These are phyloP conservation scores for Penicillium olsonii DNA, from an alignment of 2,329 filamentous ascomycete genomes.

Conservation along the genomic window DNA sequence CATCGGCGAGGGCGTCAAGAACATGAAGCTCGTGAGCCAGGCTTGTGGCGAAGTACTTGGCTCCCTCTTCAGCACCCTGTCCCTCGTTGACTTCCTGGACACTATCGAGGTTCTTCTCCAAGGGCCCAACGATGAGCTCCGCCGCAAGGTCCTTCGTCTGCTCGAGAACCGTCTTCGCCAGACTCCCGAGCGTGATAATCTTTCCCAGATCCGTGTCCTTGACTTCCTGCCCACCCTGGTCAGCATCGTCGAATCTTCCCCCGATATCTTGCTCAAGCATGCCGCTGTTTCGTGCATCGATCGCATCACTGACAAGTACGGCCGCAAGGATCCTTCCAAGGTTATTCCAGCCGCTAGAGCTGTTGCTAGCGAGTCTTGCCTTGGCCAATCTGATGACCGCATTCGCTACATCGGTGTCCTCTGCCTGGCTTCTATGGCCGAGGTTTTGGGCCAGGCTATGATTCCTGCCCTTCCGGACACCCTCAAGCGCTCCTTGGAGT, in stretches of 20 bases:
- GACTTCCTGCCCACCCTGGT: constrained; percentile 79
- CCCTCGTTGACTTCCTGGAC: constrained; percentile 84
- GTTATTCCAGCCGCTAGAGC: constrained; percentile 74
- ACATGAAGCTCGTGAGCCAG: constrained; percentile 38
- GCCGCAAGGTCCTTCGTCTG: constrained; percentile 76
- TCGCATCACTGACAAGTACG: constrained; percentile 91
- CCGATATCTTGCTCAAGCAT: constrained; percentile 75
- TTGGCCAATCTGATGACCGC: constrained; percentile 71
- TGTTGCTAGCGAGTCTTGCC: constrained; percentile 73
- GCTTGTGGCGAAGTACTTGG: constrained; percentile 69
- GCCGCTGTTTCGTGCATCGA: constrained; percentile 88
- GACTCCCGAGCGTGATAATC: constrained; percentile 67
- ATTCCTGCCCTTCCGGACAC: constrained; percentile 79
- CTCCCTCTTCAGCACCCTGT: constrained; percentile 79
- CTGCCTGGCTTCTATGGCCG: constrained; percentile 84
- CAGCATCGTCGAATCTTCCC: constrained; percentile 70
- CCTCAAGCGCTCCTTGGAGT: constrained; percentile 69
- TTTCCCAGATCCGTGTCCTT: constrained; percentile 70
- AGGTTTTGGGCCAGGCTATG: constrained; percentile 82
- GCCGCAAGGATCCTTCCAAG: constrained; percentile 80
- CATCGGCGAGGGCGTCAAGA: constrained; percentile 59
- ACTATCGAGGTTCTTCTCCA: constrained; percentile 80
- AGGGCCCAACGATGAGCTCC: constrained; percentile 71
- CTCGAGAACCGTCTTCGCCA: constrained; percentile 77
- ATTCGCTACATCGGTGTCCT: constrained; percentile 82